These are phyloP conservation scores for Inga leiocalycina DNA, from an alignment of 306 rosid species.

Conservation along the genomic window DNA sequence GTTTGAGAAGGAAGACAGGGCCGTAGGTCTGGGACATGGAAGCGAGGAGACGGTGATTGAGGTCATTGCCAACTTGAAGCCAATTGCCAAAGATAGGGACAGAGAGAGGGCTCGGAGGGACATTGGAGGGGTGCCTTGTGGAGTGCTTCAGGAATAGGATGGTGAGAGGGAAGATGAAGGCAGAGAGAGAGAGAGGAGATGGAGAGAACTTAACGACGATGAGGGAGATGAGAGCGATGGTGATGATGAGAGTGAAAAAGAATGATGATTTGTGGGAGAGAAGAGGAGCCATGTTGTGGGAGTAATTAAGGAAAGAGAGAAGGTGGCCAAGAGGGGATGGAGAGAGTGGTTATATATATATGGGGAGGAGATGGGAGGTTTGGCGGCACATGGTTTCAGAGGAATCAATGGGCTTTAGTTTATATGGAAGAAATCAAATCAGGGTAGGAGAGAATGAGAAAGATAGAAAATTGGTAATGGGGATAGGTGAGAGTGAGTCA, in stretches of 20 bases:
- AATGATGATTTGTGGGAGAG: slow-evolving; percentile 23
- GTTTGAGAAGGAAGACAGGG: slow-evolving; percentile 64
- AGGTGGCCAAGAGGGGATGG: not conserved
- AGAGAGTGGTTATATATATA: not conserved
- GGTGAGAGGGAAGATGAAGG: slow-evolving; percentile 20
- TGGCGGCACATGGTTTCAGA: slow-evolving; percentile 35
- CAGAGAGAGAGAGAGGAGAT: slow-evolving; percentile 1
- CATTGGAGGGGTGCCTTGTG: slow-evolving; percentile 21
- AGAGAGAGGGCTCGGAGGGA: slow-evolving; percentile 72
- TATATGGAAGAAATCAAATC: slow-evolving; percentile 16
- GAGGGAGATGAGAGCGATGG: slow-evolving; percentile 25
- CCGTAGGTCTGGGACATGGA: slow-evolving; percentile 67
- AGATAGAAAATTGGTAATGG: not conserved
- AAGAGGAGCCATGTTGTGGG: slow-evolving; percentile 28
- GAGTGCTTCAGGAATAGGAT: not conserved
- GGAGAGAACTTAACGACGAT: slow-evolving; percentile 33
- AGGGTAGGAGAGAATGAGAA: slow-evolving; percentile 39
- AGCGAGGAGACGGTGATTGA: slow-evolving; percentile 74
- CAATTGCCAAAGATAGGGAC: slow-evolving; percentile 83
- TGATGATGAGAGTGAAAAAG: slow-evolving; percentile 31
- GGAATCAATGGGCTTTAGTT: slow-evolving; percentile 37
- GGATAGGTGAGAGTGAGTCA: slow-evolving; percentile 33
- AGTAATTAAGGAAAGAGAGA: not conserved
- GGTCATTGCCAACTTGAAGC: slow-evolving; percentile 85
- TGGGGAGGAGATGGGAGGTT: not conserved